Evolutionary conservation across 2,329 filamentous ascomycete species (phyloP), one percentile per base, ranked within the genome.

Genomic region (Paraconiothyrium sp.): DNA sequence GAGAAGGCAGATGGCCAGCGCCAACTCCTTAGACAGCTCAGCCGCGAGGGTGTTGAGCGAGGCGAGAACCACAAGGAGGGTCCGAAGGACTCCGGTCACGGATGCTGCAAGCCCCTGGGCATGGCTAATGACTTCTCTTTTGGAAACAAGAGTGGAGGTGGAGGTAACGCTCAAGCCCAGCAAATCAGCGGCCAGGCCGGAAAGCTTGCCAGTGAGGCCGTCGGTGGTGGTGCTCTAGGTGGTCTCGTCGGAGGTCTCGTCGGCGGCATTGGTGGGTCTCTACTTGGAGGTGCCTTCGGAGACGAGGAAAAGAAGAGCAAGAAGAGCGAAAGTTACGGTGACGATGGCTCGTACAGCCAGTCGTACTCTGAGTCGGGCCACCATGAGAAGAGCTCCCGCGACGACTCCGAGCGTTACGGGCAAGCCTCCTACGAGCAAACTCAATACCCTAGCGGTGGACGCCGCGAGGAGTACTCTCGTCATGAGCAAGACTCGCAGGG

Each of bases 11-110:
- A 90, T 6, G 88, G 88, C 60, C 86, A 88, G 68, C 82, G 91
- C 14, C 86, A 88, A 37, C 88, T 95, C 65, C 90, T 92, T 58
- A 80, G 85, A 55, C 91, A 93, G 80, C 85, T 97, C 49, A 92
- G 90, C 70, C 89, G 92, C 20, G 84, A 90, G 0, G 94, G 94
- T 61, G 92, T 97, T 54, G 77, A 89, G 76, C 84, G 87, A 50
- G 92, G 92, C 16, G 84, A 90, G 63, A 97, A 97, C 79, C 94
- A 97, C 81, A 94, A 92, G 78, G 89, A 92, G 70, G 92, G 92
- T 32, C 90, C 94, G 11, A 81, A 93, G 16, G 93, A 97, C 78
- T 89, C 87, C 56, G 94, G 94, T 6, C 92, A 97, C 75, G 93
- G 93, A 55, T 97, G 93, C 73, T 89, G 92, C 62, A 93, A 93